Percentiles rank a stretch among this genome's conserved stretches.
These are phyloP conservation scores for Dendryphion nanum DNA, from an alignment of 2,329 filamentous ascomycete species.

Conservation along the genomic window DNA sequence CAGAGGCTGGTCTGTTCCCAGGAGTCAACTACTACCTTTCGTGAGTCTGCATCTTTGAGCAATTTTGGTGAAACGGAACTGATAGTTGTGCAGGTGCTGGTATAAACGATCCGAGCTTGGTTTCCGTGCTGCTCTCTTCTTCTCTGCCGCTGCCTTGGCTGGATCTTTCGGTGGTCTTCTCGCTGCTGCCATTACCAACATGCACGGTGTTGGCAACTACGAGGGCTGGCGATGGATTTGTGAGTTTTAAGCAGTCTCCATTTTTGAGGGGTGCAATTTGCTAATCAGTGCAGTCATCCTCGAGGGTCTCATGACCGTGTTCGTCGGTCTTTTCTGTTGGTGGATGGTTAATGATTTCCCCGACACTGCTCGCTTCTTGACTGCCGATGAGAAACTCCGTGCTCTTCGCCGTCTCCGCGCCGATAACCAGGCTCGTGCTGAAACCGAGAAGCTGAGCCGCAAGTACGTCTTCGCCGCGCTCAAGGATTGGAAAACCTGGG, in stretches of 20 bases:
- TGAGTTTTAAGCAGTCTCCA: constrained; percentile 7
- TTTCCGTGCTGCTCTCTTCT: constrained; percentile 58
- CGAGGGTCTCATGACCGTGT: constrained; percentile 37
- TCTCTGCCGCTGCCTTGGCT: constrained; percentile 57
- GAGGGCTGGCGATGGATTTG: constrained; percentile 42
- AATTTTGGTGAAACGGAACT: no score
- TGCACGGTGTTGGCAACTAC: constrained; percentile 55
- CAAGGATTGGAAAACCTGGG: constrained; percentile 50
- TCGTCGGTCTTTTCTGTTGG: constrained; percentile 40
- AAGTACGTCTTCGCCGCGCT: constrained; percentile 44
- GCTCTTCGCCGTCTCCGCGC: constrained; percentile 64
- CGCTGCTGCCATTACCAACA: constrained; percentile 58
- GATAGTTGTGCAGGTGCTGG: constrained; percentile 40
- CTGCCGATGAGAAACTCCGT: constrained; percentile 51
- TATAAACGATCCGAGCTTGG: constrained; percentile 56
- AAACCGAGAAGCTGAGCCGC: constrained; percentile 43
- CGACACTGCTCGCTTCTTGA: constrained; percentile 58
- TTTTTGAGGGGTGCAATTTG: background rate
- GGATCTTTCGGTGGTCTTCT: constrained; percentile 62
- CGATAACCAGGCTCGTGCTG: constrained; percentile 66
- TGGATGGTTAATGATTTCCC: constrained; percentile 67
- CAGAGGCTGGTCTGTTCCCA: constrained; percentile 40
- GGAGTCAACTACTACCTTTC: constrained; percentile 56
- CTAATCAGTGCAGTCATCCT: constrained; percentile 31
- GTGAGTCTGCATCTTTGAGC: constrained; percentile 41